phyloP scores from a whole-genome alignment of 2,329 filamentous ascomycete species.

The Fonsecaea pedrosoi region DNA sequence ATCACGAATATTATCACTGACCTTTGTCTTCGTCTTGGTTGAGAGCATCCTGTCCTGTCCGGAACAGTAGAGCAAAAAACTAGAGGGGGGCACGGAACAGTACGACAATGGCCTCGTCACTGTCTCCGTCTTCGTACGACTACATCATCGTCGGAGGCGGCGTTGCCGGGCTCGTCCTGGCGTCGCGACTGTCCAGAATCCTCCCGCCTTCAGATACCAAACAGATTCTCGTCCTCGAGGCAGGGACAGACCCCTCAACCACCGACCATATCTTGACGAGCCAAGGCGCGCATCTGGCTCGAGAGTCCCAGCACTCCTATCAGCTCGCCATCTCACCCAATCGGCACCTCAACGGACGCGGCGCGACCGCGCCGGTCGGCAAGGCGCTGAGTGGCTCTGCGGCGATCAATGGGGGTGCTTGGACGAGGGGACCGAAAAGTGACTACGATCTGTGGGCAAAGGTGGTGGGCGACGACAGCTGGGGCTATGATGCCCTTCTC shows the following conservation, averaged over 20 bases:
- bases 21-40: no score
- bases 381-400: conserved; percentile 54
- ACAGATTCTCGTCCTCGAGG: conserved; percentile 30
- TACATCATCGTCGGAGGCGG: conserved; percentile 36
- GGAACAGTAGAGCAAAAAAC: no score
- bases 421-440: conserved; percentile 48
- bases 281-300: background rate
- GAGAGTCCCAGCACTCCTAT: conserved; percentile 18
- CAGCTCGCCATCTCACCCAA: conserved; percentile 19
- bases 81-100: no score
- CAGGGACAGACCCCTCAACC: conserved; percentile 22
- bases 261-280: conserved; percentile 17
- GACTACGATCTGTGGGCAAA: conserved; percentile 59
- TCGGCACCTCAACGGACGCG: conserved; percentile 18
- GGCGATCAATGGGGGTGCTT: conserved; percentile 54
- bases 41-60: no score
- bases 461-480: conserved; percentile 51
- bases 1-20: no score
- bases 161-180: conserved; percentile 29
- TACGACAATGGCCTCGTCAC: background rate
- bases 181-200: conserved; percentile 28
- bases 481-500: conserved; percentile 55
- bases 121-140: conserved; percentile 24
- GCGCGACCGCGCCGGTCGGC: conserved; percentile 15
- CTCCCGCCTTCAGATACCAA: conserved; percentile 15